Base-by-base conservation (phyloP, 225 moss, liverwort and hornwort genomes). In the Polytrichum formosum region DNA sequence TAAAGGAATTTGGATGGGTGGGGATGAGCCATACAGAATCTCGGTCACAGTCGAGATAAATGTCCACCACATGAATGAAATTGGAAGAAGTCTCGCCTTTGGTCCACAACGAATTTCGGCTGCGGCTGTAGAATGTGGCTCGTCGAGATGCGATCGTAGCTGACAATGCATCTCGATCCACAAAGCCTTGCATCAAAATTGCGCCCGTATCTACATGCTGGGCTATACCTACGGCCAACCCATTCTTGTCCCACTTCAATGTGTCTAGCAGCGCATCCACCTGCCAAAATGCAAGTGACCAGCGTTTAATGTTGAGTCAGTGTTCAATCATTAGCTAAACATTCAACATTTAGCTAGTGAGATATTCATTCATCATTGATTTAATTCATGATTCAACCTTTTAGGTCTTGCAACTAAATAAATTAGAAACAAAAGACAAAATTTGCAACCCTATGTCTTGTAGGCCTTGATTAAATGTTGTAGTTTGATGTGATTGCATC, bases 61-160 rank as follows among this genome's bases (percentile, higher is more conserved):
- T 88, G 85, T 94, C 91, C 56, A 88, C 78, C 72, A 98, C 84
- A 73, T 90, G 88, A 74, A 98, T 98, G 81, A 98, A 98, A 78
- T 98, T 98, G 66, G 75, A 70, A 63, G 98, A 98, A 58, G 94
- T 85, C 77, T 98, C 98, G 85, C 98, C 98, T 86, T 98, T 98
- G 63, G 98, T 98, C 97, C 97, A 98, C 56, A 98, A 85, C 28
- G 89, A 91, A 10, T 91, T 87, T 7, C 97, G 94, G 73, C 97
- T 98, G 68, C 97, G 92, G 78, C 97, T 98, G 75, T 77, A 92
- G 67, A 98, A 98, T 6, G 97, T 98, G 64, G 97, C 97, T 27
- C 91, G 87, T 64, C 79, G 84, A 54, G 94, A 98, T 55, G 92
- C 90, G 37, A 98, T 71, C n/a, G 97, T 98, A 56, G 94, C 97